phyloP scores from a whole-genome alignment of 345 rosid genomes.

The Geranium rotundifolium region DNA sequence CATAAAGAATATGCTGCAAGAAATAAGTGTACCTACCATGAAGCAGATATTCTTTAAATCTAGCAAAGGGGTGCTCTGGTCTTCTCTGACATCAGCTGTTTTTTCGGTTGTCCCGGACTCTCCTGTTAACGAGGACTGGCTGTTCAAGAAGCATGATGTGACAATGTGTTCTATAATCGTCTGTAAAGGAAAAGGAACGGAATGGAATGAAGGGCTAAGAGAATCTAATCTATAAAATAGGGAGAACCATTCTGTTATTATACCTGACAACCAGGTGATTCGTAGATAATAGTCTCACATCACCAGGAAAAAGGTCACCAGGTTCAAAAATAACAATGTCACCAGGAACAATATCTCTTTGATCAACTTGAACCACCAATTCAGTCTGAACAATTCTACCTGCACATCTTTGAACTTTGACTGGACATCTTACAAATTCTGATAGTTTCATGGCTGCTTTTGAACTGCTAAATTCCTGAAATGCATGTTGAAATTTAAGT shows the following conservation, averaged over 20 bases:
- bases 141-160: slow-evolving; percentile 26
- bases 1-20: background rate
- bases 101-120: slow-evolving; percentile 55
- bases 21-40: slow-evolving; percentile 33
- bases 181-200: slow-evolving; percentile 4
- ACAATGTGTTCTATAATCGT: slow-evolving; percentile 8
- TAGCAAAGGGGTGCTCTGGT: slow-evolving; percentile 42
- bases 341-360: slow-evolving; percentile 62
- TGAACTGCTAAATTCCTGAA: slow-evolving; percentile 55
- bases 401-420: slow-evolving; percentile 69
- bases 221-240: background rate
- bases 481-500: background rate
- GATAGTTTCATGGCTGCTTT: slow-evolving; percentile 69
- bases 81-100: slow-evolving; percentile 43
- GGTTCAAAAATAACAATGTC: slow-evolving; percentile 61
- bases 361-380: slow-evolving; percentile 53
- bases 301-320: slow-evolving; percentile 67
- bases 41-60: slow-evolving; percentile 63
- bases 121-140: slow-evolving; percentile 67
- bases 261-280: slow-evolving; percentile 62
- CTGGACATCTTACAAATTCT: slow-evolving; percentile 45
- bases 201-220: slow-evolving; percentile 4
- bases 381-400: slow-evolving; percentile 62
- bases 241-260: background rate
- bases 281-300: slow-evolving; percentile 53